phyloP scores from a whole-genome alignment of 2,329 filamentous ascomycete genomes.

The Scedosporium minutisporum region DNA sequence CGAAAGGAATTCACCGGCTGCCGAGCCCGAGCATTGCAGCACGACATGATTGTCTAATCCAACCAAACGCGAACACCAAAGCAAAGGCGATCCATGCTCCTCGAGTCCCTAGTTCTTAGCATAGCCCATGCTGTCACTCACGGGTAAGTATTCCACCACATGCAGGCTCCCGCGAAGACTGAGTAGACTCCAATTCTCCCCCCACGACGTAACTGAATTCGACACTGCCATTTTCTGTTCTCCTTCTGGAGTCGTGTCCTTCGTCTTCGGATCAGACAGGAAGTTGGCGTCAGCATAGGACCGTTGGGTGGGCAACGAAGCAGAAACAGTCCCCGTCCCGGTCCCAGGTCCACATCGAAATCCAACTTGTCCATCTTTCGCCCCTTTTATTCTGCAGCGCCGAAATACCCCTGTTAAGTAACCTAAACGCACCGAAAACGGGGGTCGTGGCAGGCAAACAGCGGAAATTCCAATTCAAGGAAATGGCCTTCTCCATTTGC shows the following conservation, averaged over 20 bases:
- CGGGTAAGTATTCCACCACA: not conserved
- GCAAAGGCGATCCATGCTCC: not conserved
- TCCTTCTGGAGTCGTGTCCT: not conserved
- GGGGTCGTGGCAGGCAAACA: not conserved
- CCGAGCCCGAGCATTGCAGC: not conserved
- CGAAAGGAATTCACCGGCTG: not conserved
- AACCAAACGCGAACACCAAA: slow-evolving; percentile 3
- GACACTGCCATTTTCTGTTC: not conserved
- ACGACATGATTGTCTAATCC: not conserved
- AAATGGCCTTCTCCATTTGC: not conserved
- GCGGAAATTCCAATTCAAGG: not conserved
- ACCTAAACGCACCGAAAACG: not conserved
- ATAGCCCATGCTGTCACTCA: not conserved
- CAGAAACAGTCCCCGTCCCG: no score
- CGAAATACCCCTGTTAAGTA: not conserved
- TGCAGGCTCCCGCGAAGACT: not conserved
- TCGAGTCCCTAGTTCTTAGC: slow-evolving; percentile 4
- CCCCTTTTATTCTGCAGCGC: not conserved
- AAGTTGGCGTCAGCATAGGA: no score
- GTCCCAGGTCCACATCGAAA: no score
- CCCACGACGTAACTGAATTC: not conserved
- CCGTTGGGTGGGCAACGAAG: no score
- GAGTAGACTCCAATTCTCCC: not conserved
- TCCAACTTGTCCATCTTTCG: no score
- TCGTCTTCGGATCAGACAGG: no score